Evolutionary conservation across 352 stramenopile genomes (phyloP).

Genomic region (Globisporangium nodosum): DNA sequence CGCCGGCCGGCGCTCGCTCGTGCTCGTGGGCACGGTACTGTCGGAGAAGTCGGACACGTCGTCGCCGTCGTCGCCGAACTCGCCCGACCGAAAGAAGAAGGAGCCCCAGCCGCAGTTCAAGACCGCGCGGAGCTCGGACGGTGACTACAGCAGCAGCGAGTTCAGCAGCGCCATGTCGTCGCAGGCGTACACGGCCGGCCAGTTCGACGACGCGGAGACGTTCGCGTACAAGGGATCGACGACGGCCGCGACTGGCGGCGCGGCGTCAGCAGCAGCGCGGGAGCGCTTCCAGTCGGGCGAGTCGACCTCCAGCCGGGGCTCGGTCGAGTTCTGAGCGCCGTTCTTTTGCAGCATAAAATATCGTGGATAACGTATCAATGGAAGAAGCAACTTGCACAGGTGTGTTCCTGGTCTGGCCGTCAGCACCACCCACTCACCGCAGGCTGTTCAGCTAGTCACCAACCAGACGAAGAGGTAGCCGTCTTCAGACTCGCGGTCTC

Average conservation of each 20-base stretch:
- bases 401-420: no score
- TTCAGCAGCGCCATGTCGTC: constrained; percentile 20
- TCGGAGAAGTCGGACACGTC: constrained; percentile 18
- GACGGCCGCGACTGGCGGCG: constrained; percentile 6
- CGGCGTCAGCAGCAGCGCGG: background rate
- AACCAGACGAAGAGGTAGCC: no score
- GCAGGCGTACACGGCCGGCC: constrained; percentile 23
- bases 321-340: constrained; percentile 49
- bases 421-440: background rate
- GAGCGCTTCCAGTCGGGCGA: constrained; percentile 15
- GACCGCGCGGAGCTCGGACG: constrained; percentile 25
- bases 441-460: no score
- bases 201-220: constrained; percentile 41
- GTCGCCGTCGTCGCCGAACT: constrained; percentile 19
- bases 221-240: constrained; percentile 6
- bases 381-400: background rate
- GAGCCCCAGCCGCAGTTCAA: constrained; percentile 20
- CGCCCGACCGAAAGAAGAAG: background rate
- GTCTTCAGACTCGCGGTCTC: no score
- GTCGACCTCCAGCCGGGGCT: constrained; percentile 28
- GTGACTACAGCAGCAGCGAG: constrained; percentile 6
- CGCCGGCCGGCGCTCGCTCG: constrained; percentile 18
- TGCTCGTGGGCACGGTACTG: constrained; percentile 33
- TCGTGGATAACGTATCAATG: background rate
- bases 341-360: background rate